phyloP scores from a whole-genome alignment of 2,329 filamentous ascomycete species.

The Hypoxylon sp. region DNA sequence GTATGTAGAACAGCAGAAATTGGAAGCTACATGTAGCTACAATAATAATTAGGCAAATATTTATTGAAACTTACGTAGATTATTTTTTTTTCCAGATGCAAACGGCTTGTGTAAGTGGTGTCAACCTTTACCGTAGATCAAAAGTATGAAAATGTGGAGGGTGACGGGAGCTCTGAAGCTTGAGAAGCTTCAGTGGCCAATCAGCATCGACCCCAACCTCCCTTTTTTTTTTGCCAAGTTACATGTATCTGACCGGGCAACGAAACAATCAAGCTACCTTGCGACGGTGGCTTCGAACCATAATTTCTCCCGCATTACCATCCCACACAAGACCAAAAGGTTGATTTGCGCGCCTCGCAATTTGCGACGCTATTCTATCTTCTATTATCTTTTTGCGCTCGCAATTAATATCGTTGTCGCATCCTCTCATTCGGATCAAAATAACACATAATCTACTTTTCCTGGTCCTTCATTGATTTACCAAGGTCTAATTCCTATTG shows the following conservation, averaged over 20 bases:
- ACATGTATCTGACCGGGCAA: slow-evolving; percentile 15
- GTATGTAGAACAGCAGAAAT: too few species aligned
- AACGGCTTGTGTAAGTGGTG: too few species aligned
- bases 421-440: slow-evolving; percentile 22
- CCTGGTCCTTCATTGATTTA: slow-evolving; percentile 5
- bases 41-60: too few species aligned
- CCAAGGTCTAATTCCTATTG: neutral
- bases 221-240: neutral
- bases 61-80: too few species aligned
- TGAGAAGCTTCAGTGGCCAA: slow-evolving; percentile 14
- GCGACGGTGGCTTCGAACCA: slow-evolving; percentile 6
- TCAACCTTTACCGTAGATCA: too few species aligned
- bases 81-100: too few species aligned
- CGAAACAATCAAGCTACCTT: neutral
- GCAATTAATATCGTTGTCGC: slow-evolving; percentile 1
- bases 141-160: neutral
- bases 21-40: too few species aligned
- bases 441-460: neutral
- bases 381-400: slow-evolving; percentile 13
- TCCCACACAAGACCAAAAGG: slow-evolving; percentile 12
- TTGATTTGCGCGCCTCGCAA: slow-evolving; percentile 25
- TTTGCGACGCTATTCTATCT: slow-evolving; percentile 6
- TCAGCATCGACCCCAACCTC: slow-evolving; percentile 19
- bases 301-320: slow-evolving; percentile 3
- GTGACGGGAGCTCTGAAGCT: neutral